A percentile compares a stretch with the other conserved stretches of the same genome.
These are phyloP conservation scores for Boletus rex-veris DNA, from an alignment of 768 basidiomycete genomes.

Conservation along the genomic window DNA sequence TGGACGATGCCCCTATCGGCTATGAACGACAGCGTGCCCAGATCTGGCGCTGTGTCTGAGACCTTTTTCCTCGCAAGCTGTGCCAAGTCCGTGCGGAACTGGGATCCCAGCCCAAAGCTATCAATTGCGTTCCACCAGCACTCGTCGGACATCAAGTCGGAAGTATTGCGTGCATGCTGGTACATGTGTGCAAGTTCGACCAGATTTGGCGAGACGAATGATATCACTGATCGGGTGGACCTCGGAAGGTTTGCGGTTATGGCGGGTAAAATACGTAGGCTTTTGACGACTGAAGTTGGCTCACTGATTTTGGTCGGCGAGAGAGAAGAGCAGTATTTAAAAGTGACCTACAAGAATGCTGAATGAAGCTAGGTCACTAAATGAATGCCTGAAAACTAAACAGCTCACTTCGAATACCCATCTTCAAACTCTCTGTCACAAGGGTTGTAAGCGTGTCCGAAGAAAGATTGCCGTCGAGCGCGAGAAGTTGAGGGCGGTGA, in stretches of 20 bases:
- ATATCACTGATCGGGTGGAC: conserved; percentile 44
- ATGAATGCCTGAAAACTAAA: not conserved
- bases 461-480: conserved; percentile 74
- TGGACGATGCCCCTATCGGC: conserved; percentile 69
- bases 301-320: conserved; percentile 51
- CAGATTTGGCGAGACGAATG: conserved; percentile 81
- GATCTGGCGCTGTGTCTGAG: conserved; percentile 37
- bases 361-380: conserved; percentile 2
- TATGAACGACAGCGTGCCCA: conserved; percentile 58
- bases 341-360: conserved; percentile 72
- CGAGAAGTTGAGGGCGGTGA: conserved; percentile 56
- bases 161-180: conserved; percentile 43
- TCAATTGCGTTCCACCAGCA: conserved; percentile 68
- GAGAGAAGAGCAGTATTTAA: not conserved
- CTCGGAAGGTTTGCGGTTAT: conserved; percentile 40
- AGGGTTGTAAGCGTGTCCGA: conserved; percentile 49
- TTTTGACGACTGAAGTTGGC: conserved; percentile 89
- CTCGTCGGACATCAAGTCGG: conserved; percentile 49
- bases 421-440: conserved; percentile 47
- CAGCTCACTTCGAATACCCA: conserved; percentile 52
- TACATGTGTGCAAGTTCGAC: conserved; percentile 70
- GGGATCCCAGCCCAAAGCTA: conserved; percentile 58
- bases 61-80: conserved; percentile 49
- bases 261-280: conserved; percentile 63
- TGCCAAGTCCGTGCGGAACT: conserved; percentile 65